phyloP scores from a whole-genome alignment of 139 green algal genomes.

The Chara braunii region DNA sequence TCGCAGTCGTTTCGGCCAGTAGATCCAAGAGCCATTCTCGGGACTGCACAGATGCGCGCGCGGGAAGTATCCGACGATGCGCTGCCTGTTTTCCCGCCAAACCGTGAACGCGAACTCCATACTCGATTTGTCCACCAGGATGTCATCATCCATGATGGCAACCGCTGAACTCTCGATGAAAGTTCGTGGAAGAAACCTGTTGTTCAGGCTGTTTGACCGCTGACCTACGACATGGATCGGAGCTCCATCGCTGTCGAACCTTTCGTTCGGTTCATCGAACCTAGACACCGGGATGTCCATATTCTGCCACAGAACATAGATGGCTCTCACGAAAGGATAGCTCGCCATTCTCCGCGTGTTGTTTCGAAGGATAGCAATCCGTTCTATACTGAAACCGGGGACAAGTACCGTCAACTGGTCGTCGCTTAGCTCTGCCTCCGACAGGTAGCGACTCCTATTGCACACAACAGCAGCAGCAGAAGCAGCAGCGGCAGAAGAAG shows the following conservation, averaged over 20 bases:
- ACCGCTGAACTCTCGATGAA: conserved; percentile 30
- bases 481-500: no score
- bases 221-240: conserved; percentile 26
- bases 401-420: conserved; percentile 25
- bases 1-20: no score
- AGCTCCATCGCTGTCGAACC: neutral
- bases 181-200: conserved; percentile 30
- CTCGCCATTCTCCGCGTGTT: conserved; percentile 16
- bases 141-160: conserved; percentile 35
- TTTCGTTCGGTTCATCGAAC: conserved; percentile 1
- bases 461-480: no score
- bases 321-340: conserved; percentile 21
- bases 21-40: conserved; percentile 2
- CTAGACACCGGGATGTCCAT: conserved; percentile 1
- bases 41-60: conserved; percentile 18
- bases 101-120: conserved; percentile 18
- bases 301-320: conserved; percentile 32
- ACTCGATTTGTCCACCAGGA: conserved; percentile 14
- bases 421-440: neutral
- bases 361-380: conserved; percentile 10
- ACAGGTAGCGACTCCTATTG: conserved; percentile 15
- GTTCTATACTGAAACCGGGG: conserved; percentile 14
- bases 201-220: conserved; percentile 27
- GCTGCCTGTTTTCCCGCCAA: conserved; percentile 28
- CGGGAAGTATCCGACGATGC: conserved; percentile 34